Base-by-base conservation (phyloP, 352 stramenopile genomes). In the Phytophthora pistaciae region DNA sequence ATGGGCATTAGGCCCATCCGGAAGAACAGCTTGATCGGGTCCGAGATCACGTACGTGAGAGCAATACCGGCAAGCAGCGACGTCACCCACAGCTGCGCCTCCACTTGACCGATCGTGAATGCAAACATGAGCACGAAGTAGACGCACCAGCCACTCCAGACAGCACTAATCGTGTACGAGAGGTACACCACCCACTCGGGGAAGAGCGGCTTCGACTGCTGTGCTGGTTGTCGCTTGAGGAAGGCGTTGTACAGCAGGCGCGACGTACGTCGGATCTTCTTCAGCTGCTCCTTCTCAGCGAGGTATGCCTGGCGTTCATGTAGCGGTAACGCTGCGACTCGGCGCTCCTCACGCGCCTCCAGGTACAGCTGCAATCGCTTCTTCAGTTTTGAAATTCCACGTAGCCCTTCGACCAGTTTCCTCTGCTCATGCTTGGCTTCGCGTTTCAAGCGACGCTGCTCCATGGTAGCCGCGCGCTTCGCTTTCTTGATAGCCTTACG, bases 111-210 rank as follows among this genome's bases (percentile, higher is more conserved):
- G 20, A 92, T 83, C 7, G 80, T 85, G 58, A 91, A 90, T 5
- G 80, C 83, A 55, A 92, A 92, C 75, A 90, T 88, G 40, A 91
- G 49, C 7, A 94, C 83, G 53, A 92, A 94, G 63, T 85, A 94
- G 40, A 79, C 53, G 25, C 80, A 82, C 84, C 84, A 92, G 4
- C 54, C 75, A 42, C 79, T 87, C 82, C 83, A 90, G 3, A 55
- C 70, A 3, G 72, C 66, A 64, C 87, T 88, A 38, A 92, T 85
- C 13, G 65, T 72, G 56, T 91, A 92, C 62, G 84, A 90, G 25
- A 92, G 64, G 71, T 92, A 90, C 16, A 91, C 77, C 13, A 94
- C 84, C 84, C 84, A 94, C 65, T 84, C 81, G 2, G 87, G 87
- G 68, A 94, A 92, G 9, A 94, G 50, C 7, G 87, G 87, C 55